phyloP scores from a whole-genome alignment of 352 stramenopile species.

The Phytophthora chlamydospora region DNA sequence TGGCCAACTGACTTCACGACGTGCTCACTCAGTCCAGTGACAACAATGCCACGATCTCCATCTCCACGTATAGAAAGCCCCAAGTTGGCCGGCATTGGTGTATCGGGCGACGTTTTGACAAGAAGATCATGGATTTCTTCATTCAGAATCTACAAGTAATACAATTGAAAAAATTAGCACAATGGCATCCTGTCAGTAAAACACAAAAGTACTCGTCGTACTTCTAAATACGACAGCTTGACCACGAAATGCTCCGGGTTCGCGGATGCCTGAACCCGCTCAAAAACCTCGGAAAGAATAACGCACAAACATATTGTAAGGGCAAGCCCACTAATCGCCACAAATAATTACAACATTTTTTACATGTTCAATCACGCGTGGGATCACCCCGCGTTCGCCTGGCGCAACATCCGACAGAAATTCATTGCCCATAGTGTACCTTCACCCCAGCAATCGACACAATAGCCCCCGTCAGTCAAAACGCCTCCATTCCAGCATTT shows the following conservation, averaged over 20 bases:
- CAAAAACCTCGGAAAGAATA: constrained; percentile 58
- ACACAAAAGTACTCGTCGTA: constrained; percentile 10
- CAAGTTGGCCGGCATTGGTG: constrained; percentile 20
- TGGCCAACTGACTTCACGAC: constrained; percentile 59
- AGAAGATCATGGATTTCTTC: constrained; percentile 97
- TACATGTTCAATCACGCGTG: constrained; percentile 80
- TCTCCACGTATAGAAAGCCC: constrained; percentile 86
- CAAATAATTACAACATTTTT: no score
- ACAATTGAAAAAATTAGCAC: background rate
- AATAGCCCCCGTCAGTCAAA: background rate
- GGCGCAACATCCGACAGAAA: constrained; percentile 43
- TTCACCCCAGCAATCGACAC: constrained; percentile 44
- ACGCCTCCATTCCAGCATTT: background rate
- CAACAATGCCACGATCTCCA: constrained; percentile 89
- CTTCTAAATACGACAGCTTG: constrained; percentile 81
- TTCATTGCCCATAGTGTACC: constrained; percentile 95
- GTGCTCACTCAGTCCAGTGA: constrained; percentile 84
- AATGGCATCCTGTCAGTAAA: background rate
- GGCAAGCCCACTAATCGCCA: background rate
- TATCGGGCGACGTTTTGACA: constrained; percentile 9
- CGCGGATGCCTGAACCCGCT: constrained; percentile 28
- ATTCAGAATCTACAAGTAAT: constrained; percentile 92
- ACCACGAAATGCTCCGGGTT: constrained; percentile 50
- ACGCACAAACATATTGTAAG: background rate
- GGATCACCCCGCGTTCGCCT: constrained; percentile 76